phyloP scores from a whole-genome alignment of 345 rosid genomes.

The Euphorbia lathyris region DNA sequence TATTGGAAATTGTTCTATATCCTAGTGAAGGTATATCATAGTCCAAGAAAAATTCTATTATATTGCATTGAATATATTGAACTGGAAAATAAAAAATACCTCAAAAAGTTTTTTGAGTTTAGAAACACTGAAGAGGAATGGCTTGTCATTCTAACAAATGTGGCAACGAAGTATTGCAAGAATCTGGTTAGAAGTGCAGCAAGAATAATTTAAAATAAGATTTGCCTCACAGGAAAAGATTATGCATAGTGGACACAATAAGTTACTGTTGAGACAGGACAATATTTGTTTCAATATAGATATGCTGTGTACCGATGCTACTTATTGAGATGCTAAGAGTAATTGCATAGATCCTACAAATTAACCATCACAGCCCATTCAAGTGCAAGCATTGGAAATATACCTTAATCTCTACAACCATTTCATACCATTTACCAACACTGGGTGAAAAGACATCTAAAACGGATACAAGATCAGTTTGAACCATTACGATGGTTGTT shows the following conservation, averaged over 20 bases:
- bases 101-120: background rate
- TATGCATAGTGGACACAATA: background rate
- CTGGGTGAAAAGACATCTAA: too few species aligned
- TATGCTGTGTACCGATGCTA: background rate
- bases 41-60: background rate
- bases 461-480: too few species aligned
- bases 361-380: background rate
- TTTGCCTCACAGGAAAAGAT: background rate
- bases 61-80: background rate
- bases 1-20: background rate
- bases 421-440: too few species aligned
- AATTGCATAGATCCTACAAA: background rate
- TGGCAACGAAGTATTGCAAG: background rate
- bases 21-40: background rate
- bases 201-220: background rate
- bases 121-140: background rate
- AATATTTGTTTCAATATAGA: background rate
- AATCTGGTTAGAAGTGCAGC: too few species aligned
- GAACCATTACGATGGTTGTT: too few species aligned
- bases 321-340: background rate
- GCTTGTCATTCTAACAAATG: background rate
- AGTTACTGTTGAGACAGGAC: background rate
- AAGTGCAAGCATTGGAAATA: slow-evolving; percentile 1
- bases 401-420: background rate
- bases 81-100: background rate